A percentile compares a stretch with the other conserved stretches of the same genome.
Conservation (phyloP, 495 filamentous ascomycete species). For the Daldinia loculata region DNA sequence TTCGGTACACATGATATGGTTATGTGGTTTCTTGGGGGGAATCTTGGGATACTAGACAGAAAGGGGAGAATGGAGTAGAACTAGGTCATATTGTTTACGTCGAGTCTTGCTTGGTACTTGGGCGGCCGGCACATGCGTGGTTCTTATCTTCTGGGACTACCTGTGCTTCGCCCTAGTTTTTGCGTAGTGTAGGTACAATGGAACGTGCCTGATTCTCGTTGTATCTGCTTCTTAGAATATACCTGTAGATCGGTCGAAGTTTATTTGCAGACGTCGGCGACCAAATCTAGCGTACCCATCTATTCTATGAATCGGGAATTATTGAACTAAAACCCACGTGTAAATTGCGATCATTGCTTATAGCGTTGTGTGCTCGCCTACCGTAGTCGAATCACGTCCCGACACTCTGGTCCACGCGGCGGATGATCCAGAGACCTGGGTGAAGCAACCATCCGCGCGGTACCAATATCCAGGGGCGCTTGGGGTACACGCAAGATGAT, state of each 20-base stretch:
- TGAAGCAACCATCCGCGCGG: constrained; percentile 34
- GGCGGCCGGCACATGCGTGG: constrained; percentile 11
- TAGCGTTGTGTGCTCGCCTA: constrained; percentile 9
- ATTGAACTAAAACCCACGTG: constrained; percentile 33
- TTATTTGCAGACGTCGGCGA: constrained; percentile 26
- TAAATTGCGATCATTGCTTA: constrained; percentile 6
- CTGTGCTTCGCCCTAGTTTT: background rate
- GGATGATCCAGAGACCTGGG: constrained; percentile 20
- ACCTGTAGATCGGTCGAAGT: background rate
- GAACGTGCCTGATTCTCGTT: background rate
- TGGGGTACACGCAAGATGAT: constrained; percentile 32
- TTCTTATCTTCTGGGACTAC: constrained; percentile 26
- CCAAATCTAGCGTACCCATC: constrained; percentile 9
- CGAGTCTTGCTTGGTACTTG: background rate
- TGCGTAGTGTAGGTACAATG: constrained; percentile 17
- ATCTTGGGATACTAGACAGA: constrained; percentile 2
- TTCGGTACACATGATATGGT: constrained; percentile 47
- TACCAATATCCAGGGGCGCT: constrained; percentile 20
- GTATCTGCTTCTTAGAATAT: constrained; percentile 1
- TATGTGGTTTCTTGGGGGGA: background rate
- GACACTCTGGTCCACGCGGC: constrained; percentile 20
- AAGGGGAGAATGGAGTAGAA: background rate
- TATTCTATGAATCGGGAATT: constrained; percentile 11
- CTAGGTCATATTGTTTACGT: background rate
- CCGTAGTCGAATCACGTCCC: constrained; percentile 20